Percentiles rank a stretch among this genome's conserved stretches.
Conservation (phyloP, 2,329 filamentous ascomycete genomes). For the Albophoma yamanashiensis region DNA sequence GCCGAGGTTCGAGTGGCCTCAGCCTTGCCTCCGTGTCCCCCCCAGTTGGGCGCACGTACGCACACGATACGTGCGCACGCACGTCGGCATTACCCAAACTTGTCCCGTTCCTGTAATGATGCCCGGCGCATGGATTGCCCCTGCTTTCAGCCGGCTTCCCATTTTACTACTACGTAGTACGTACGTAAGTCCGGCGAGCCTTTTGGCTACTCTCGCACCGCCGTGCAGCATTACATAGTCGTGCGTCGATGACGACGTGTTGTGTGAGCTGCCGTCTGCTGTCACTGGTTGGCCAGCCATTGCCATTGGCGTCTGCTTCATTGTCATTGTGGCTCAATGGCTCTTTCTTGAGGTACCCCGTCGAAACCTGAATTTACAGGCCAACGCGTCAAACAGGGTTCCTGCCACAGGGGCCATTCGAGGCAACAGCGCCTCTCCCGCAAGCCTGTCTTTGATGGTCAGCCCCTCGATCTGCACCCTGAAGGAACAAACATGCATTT, state of each 20-base stretch:
- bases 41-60: neutral
- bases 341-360: neutral
- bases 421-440: neutral
- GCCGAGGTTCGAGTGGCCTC: neutral
- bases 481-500: neutral
- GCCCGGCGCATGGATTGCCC: neutral
- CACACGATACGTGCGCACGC: neutral
- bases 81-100: neutral
- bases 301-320: neutral
- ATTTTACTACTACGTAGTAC: too few relatives aligned
- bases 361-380: neutral
- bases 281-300: neutral
- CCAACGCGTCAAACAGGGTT: neutral
- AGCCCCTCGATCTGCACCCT: neutral
- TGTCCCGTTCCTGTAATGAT: neutral
- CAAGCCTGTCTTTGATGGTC: neutral
- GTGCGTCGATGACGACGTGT: neutral
- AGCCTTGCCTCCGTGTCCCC: neutral
- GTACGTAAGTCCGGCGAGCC: neutral
- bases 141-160: neutral
- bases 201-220: neutral
- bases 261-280: neutral
- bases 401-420: neutral
- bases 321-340: neutral
- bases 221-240: neutral